These are phyloP conservation scores for Protomyces pachydermus DNA, from an alignment of 1,139 yeast species.

Conservation along the genomic window DNA sequence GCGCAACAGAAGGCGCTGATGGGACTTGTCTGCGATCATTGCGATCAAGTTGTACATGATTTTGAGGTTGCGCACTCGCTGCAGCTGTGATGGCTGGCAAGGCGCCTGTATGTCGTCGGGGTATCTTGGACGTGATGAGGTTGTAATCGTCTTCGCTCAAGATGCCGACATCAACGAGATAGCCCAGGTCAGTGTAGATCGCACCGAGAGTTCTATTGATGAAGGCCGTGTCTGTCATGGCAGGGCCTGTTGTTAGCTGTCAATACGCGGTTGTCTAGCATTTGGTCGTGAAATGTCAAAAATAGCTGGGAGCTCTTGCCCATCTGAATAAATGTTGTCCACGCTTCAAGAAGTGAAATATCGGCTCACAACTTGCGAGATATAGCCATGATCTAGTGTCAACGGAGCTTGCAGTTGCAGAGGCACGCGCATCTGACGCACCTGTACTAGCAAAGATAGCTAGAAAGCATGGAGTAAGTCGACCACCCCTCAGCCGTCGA, in stretches of 20 bases:
- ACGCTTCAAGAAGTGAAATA: no score
- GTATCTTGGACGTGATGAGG: conserved; percentile 52
- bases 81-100: not conserved
- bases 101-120: conserved; percentile 46
- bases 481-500: not conserved
- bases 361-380: no score
- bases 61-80: conserved; percentile 36
- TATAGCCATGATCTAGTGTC: not conserved
- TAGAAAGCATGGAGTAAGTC: not conserved
- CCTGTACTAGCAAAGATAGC: not conserved
- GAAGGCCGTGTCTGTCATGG: not conserved
- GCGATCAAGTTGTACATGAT: conserved; percentile 33
- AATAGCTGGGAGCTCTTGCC: no score
- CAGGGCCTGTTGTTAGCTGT: not conserved
- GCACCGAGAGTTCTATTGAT: conserved; percentile 8
- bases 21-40: conserved; percentile 37
- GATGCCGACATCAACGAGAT: conserved; percentile 70
- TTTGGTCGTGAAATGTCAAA: no score
- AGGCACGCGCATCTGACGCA: not conserved
- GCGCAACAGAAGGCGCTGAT: conserved; percentile 33
- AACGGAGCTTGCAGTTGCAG: not conserved
- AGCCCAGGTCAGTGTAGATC: conserved; percentile 55
- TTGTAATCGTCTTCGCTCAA: conserved; percentile 56
- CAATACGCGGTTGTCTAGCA: no score
- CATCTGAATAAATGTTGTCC: no score